Evolutionary conservation across 352 stramenopile species (phyloP), one percentile per base, ranked within the genome.

Genomic region (Phytophthora idaei): DNA sequence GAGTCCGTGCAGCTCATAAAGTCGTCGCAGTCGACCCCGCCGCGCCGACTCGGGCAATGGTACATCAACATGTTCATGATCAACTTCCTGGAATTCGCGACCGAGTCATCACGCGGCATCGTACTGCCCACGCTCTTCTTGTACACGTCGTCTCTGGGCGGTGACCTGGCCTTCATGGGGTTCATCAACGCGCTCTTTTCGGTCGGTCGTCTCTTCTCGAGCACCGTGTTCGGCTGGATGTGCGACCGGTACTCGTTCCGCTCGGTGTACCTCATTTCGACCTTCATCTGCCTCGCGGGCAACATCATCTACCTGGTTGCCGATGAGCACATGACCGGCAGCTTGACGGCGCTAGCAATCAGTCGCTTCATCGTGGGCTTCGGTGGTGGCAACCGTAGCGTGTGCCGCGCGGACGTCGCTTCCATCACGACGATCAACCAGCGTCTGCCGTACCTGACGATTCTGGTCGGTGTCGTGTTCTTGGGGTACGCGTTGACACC

Each of bases 51-150:
- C 12, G 54, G 57, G 21, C 66, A 73, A 45, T 93, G 85, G 85
- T 87, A 88, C 61, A 64, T 78, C 52, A 87, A 92, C 66, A 92
- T 93, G 79, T 70, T 76, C 54, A 79, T 93, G 52, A 80, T 93
- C 73, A 92, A 93, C 74, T 88, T 93, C 60, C 65, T 93, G 52
- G 83, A 93, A 57, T 90, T 93, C 72, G 70, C 85, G 21, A 82
- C 83, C 42, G 85, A 93, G 58, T 90, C 81, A 1, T 87, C 85
- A 8, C 79, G 85, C 10, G 85, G 85, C 28, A 71, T 93, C 36
- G 83, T 92, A 68, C 67, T 93, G 49, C 69, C 85, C n/a, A 92
- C 85, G 54, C 80, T 93, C 15, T 93, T 89, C 71, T 76, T 93
- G 14, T 93, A 93, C 72, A 89, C 70, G 60, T 83, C 83, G 57